A percentile compares a stretch with the other conserved stretches of the same genome.
These are phyloP conservation scores for Aphanocladium album DNA, from an alignment of 2,329 filamentous ascomycete species.

Conservation along the genomic window DNA sequence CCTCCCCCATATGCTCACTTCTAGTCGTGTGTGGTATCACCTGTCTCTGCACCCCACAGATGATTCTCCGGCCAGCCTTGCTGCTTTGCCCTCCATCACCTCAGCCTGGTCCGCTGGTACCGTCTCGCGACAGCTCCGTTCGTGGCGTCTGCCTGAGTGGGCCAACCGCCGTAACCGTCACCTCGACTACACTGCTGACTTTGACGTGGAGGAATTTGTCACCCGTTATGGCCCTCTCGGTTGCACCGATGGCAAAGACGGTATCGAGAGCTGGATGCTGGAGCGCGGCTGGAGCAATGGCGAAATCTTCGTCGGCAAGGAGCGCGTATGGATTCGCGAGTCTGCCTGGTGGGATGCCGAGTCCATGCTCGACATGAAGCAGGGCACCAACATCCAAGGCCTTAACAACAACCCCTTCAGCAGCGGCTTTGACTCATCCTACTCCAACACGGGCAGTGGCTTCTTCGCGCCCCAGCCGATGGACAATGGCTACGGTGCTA, in stretches of 20 bases:
- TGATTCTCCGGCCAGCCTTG: conserved; percentile 69
- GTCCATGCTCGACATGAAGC: conserved; percentile 87
- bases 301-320: conserved; percentile 83
- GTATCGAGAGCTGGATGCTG: conserved; percentile 88
- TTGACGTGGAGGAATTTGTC: conserved; percentile 88
- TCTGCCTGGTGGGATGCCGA: conserved; percentile 97
- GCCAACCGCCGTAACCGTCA: conserved; percentile 86
- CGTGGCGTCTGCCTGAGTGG: conserved; percentile 95
- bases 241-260: conserved; percentile 84
- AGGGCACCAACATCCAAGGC: conserved; percentile 42
- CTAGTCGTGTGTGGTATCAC: conserved; percentile 93
- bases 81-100: conserved; percentile 65
- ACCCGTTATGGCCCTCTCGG: conserved; percentile 77
- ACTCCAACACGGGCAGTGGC: conserved; percentile 60
- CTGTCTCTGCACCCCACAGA: conserved; percentile 89
- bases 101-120: conserved; percentile 89
- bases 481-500: conserved; percentile 58
- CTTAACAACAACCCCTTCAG: conserved; percentile 43
- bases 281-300: conserved; percentile 98
- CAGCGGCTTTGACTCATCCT: conserved; percentile 60
- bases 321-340: conserved; percentile 95
- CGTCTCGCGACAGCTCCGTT: conserved; percentile 85
- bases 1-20: conserved; percentile 65
- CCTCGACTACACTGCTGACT: conserved; percentile 94
- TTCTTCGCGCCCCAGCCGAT: conserved; percentile 65